These are phyloP conservation scores for Trichoderma reesei DNA, from an alignment of 495 filamentous ascomycete genomes.

Conservation along the genomic window DNA sequence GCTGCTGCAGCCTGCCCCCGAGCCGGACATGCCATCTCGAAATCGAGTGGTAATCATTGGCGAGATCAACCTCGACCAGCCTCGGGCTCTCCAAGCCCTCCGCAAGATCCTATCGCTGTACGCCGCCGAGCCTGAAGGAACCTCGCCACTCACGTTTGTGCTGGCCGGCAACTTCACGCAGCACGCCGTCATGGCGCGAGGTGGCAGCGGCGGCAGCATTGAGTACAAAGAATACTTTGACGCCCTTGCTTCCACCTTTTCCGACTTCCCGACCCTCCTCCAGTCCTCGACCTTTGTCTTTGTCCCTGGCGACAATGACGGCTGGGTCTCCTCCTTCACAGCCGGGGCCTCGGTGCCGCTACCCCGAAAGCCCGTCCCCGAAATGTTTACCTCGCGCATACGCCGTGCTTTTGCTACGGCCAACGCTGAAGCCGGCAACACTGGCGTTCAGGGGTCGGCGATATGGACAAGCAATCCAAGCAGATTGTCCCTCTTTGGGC, in stretches of 20 bases:
- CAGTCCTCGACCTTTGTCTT: conserved; percentile 76
- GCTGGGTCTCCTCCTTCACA: conserved; percentile 79
- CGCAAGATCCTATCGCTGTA: conserved; percentile 65
- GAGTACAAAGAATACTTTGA: conserved; percentile 95
- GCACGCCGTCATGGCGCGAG: conserved; percentile 60
- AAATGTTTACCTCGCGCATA: conserved; percentile 77
- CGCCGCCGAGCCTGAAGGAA: conserved; percentile 46
- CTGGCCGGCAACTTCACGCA: conserved; percentile 78
- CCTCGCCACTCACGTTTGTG: conserved; percentile 67
- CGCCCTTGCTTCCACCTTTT: conserved; percentile 67
- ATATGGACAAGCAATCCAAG: conserved; percentile 84
- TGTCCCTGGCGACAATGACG: conserved; percentile 91
- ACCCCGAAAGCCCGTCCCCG: conserved; percentile 66
- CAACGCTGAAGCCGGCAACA: conserved; percentile 47
- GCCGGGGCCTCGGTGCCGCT: conserved; percentile 68
- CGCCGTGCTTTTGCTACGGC: conserved; percentile 68
- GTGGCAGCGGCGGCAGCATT: conserved; percentile 62
- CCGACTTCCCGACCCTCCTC: conserved; percentile 78
- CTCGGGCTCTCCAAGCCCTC: conserved; percentile 64
- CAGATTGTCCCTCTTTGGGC: conserved; percentile 71
- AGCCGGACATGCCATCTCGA: conserved; percentile 17
- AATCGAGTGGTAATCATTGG: conserved; percentile 61
- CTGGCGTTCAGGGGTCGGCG: conserved; percentile 47
- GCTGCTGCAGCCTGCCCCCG: conserved; percentile 21
- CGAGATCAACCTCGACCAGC: conserved; percentile 77